Base-by-base conservation (phyloP, 2,329 filamentous ascomycete genomes). In the Pestalotiopsis sp. region DNA sequence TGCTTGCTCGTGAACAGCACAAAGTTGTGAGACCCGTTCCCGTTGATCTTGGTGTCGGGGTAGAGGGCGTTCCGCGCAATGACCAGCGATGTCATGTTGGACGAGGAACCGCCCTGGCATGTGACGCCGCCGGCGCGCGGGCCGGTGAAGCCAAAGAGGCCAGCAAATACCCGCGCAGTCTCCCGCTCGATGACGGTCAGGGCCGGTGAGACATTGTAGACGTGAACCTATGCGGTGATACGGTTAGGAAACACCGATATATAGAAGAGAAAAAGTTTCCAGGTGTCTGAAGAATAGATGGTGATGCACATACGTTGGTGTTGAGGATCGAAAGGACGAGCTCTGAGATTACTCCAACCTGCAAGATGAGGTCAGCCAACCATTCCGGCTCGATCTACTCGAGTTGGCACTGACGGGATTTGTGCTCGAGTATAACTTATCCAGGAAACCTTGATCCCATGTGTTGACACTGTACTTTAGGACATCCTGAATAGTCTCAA, bases 361-460 rank as follows among this genome's bases (percentile, higher is more conserved):
- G 68, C 9, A 64, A 64, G 14, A 39, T 59, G 23, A 25, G 11
- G 20, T 59, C 23, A 59, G 57, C 57, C 3, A 31, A 23, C n/a
- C 3, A 17, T 52, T 23, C 2, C 20, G 38, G 49, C 17, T 25
- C 14, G 39, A 23, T 13, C 14, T 31, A 12, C 7, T 12, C 31
- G 9, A 17, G 20, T 14, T 13, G 27, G 27, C 2, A 80, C 87
- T 70, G 77, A 92, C 91, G 57, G 95, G 92, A 77, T 96, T 96
- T 52, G 93, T 97, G 72, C 91, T 92, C n/a, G 92, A 90, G 80
- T 98, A 98, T 20, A 98, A 85, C 82, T 99, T 98, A 82, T 98
- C 95, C 76, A 98, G 82, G 81, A 98, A 99, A 12, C 95, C 95
- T 80, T 97, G 95, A 76, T 97, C 93, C 93, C 95, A 98, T n/a